A percentile compares a stretch with the other conserved stretches of the same genome.
These are phyloP conservation scores for Syzygium syzygioides DNA, from an alignment of 441 rosid species.

Conservation along the genomic window DNA sequence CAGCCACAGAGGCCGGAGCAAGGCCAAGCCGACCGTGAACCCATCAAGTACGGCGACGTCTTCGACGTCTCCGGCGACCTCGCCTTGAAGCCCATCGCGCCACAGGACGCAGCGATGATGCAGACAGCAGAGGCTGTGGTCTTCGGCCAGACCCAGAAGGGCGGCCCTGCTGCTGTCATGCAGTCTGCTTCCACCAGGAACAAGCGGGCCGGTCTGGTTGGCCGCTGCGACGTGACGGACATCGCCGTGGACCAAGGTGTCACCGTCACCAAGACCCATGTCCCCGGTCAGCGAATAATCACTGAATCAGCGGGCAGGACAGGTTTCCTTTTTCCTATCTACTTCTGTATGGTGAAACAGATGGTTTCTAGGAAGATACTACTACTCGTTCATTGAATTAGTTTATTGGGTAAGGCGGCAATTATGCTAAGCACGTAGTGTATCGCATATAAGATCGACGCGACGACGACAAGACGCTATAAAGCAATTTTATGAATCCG, in stretches of 20 bases:
- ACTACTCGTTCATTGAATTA: neutral
- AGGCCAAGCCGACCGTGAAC: slow-evolving; percentile 10
- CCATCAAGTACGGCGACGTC: slow-evolving; percentile 53
- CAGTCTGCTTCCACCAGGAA: slow-evolving; percentile 61
- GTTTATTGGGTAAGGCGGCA: neutral
- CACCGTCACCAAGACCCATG: slow-evolving; percentile 38
- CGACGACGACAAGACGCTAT: too few relatives aligned
- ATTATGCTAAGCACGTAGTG: neutral
- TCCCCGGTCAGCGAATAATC: slow-evolving; percentile 53
- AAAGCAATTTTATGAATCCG: too few relatives aligned
- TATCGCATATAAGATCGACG: too few relatives aligned
- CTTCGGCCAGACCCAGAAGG: slow-evolving; percentile 53
- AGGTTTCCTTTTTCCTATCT: slow-evolving; percentile 19
- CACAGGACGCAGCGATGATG: slow-evolving; percentile 73
- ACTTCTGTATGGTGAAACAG: neutral
- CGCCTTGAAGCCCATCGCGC: slow-evolving; percentile 36
- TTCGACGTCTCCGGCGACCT: slow-evolving; percentile 51
- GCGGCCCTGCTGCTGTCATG: slow-evolving; percentile 59
- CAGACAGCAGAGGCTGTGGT: slow-evolving; percentile 49
- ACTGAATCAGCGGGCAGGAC: slow-evolving; percentile 56
- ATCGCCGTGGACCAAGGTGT: slow-evolving; percentile 36
- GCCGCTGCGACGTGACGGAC: slow-evolving; percentile 26
- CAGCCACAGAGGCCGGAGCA: neutral
- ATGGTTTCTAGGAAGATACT: neutral
- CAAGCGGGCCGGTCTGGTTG: slow-evolving; percentile 45